Percentiles rank a stretch among this genome's conserved stretches.
phyloP scores from a whole-genome alignment of 2,329 filamentous ascomycete species.

The Aspergillus tamarii region DNA sequence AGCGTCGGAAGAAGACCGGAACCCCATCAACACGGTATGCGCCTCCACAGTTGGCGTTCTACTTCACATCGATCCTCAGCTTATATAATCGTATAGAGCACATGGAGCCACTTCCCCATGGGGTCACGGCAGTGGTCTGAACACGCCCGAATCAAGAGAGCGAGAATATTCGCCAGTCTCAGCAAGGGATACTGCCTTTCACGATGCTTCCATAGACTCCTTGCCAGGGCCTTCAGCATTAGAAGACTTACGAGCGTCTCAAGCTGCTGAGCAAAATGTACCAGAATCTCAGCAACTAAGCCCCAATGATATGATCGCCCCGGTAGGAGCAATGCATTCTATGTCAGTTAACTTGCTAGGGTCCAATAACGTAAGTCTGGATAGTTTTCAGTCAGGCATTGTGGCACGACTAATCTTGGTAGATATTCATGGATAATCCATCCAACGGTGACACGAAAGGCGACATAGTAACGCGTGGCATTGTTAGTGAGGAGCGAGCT shows the following conservation, averaged over 20 bases:
- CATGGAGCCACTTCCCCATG: constrained; percentile 8
- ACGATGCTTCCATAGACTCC: constrained; percentile 26
- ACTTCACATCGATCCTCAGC: neutral
- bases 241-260: constrained; percentile 24
- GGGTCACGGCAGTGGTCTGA: constrained; percentile 19
- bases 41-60: neutral
- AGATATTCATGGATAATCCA: constrained; percentile 38
- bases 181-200: constrained; percentile 22
- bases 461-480: constrained; percentile 36
- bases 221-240: constrained; percentile 21
- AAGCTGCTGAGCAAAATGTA: constrained; percentile 29
- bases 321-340: constrained; percentile 38
- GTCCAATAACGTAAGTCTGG: constrained; percentile 29
- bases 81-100: constrained; percentile 3
- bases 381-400: neutral
- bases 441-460: constrained; percentile 31
- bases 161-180: constrained; percentile 30
- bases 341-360: constrained; percentile 40
- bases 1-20: constrained; percentile 27
- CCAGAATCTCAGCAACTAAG: constrained; percentile 38
- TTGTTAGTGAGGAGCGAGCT: constrained; percentile 37
- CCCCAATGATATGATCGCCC: constrained; percentile 42
- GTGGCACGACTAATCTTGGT: neutral
- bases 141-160: constrained; percentile 30
- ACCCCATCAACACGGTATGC: constrained; percentile 29